Evolutionary conservation across 345 rosid genomes (phyloP).

Genomic region (Ceriops tagal): DNA sequence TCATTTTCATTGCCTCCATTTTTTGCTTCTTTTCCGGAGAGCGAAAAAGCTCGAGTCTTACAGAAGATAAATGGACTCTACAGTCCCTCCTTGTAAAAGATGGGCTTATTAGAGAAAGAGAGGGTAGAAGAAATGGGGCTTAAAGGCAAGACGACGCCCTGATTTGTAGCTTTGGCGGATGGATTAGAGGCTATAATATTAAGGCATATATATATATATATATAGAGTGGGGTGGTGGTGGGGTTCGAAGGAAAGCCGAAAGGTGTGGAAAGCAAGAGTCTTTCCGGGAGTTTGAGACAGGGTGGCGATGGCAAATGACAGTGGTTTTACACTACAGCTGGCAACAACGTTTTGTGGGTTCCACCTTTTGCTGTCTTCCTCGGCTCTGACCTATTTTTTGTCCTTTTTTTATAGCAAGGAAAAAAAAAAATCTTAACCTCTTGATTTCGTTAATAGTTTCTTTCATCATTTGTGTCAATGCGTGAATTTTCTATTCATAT

Average conservation of each 20-base stretch:
- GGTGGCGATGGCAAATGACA: slow-evolving; percentile 10
- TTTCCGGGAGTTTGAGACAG: neutral
- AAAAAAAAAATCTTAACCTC: too few relatives aligned
- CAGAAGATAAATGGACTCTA: neutral
- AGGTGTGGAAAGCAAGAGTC: neutral
- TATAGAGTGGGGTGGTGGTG: neutral
- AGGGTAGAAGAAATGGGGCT: neutral
- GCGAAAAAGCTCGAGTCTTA: neutral
- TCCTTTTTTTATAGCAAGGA: too few relatives aligned
- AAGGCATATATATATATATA: neutral
- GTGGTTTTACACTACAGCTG: slow-evolving; percentile 19
- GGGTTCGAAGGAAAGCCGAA: too few relatives aligned
- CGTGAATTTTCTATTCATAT: too few relatives aligned
- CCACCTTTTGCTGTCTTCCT: slow-evolving; percentile 6
- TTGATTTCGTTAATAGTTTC: too few relatives aligned
- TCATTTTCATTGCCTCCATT: slow-evolving; percentile 42
- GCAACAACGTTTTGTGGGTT: neutral
- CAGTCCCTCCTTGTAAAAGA: slow-evolving; percentile 9
- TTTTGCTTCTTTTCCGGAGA: neutral
- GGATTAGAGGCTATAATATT: too few relatives aligned
- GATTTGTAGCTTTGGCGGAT: neutral
- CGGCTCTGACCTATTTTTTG: neutral
- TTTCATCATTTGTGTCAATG: too few relatives aligned
- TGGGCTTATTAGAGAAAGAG: neutral
- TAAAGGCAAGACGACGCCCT: neutral